A percentile compares a stretch with the other conserved stretches of the same genome.
These are phyloP conservation scores for Prunus kanzakura DNA, from an alignment of 306 rosid genomes.

Conservation along the genomic window DNA sequence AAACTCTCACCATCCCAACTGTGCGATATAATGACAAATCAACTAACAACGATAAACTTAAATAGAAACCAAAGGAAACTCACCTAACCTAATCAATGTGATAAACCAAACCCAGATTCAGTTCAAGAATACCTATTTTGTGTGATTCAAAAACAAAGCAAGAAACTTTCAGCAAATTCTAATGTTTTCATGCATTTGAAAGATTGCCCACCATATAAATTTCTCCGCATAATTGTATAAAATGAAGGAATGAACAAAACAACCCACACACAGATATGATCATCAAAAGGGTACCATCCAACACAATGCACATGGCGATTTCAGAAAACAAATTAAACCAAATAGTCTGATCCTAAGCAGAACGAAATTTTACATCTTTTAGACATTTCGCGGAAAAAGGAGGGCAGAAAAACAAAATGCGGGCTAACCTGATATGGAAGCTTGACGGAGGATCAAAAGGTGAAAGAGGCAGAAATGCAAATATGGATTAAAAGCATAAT, in stretches of 20 bases:
- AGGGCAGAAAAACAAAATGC: background rate
- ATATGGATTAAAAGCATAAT: constrained; percentile 18
- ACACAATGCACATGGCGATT: constrained; percentile 8
- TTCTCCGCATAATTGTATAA: background rate
- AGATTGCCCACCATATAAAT: background rate
- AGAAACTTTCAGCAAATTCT: background rate
- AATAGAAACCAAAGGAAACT: constrained; percentile 8
- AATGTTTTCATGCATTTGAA: background rate
- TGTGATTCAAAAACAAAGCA: background rate
- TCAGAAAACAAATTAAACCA: background rate
- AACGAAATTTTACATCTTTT: background rate
- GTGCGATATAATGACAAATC: constrained; percentile 30
- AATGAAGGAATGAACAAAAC: background rate
- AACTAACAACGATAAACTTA: constrained; percentile 37
- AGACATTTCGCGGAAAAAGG: background rate
- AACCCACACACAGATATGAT: background rate
- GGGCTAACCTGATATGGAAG: constrained; percentile 40
- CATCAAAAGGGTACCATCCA: constrained; percentile 1
- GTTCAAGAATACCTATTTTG: constrained; percentile 13
- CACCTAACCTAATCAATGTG: constrained; percentile 20
- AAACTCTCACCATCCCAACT: constrained; percentile 48
- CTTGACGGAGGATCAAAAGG: constrained; percentile 30
- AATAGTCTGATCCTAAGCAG: background rate
- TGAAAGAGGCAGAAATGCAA: constrained; percentile 18
- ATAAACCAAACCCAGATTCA: constrained; percentile 20